Base-by-base conservation (phyloP, 2,329 filamentous ascomycete genomes). In the Sclerotinia minor region DNA sequence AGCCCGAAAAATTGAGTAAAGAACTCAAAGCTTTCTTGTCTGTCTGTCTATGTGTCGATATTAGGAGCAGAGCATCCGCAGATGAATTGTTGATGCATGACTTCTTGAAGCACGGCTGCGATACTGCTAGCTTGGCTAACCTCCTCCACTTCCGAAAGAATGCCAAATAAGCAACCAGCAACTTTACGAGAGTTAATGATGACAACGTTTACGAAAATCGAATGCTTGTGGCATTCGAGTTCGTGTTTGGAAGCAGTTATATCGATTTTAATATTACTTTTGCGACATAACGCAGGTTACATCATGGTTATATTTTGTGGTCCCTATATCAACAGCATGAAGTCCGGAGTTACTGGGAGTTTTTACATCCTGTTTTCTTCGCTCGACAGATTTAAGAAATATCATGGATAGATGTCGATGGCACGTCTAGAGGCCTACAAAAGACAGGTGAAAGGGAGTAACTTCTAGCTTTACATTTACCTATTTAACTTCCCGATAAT, bases 11-110 rank as follows among this genome's bases (percentile, higher is more conserved):
- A 82, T 86, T 98, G 69, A 96, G 92, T 82, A 97, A 97, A 83
- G 95, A 98, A 81, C 87, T 99, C 73, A 98, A 98, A 84, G 92
- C 92, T 29, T 99, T 99, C 87, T 80, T 99, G 76, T 95, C 92
- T 35, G 94, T 97, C 71, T 99, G 95, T 80, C 84, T 99, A 58
- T 98, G 95, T 75, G 95, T 99, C 58, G 94, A 98, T 76, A 94
- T 99, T 76, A 94, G 94, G 83, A 94, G 91, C 78, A 88, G 95
- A 77, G 95, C 95, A 17, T 97, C 92, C 35, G 93, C 95, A 0
- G 87, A 92, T 70, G 95, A 99, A 80, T 83, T 99, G 61, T 83
- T 98, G 70, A 87, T 89, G 69, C 94, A 98, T 77, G 95, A 98
- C 75, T 99, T 99, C 83, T 52, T 99, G 77, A 93, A 94, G 83